Evolutionary conservation across 805 yeast genomes (phyloP), one percentile per base, ranked within the genome.

Genomic region (Kazachstania kunashirensis): DNA sequence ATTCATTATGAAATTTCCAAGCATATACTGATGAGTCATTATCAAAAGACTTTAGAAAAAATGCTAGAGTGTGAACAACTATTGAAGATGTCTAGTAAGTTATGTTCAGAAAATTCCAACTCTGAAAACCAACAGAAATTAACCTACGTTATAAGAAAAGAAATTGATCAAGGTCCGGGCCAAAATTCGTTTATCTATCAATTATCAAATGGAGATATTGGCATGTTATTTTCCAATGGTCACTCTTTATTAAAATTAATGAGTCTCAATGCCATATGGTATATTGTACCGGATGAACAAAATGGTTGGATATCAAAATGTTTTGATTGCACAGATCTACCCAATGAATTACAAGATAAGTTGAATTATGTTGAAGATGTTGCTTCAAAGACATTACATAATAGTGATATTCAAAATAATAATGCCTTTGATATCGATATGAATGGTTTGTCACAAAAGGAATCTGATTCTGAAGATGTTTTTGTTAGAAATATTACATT

Each of bases 221-320:
- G 96, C n/a, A 94, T 84, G n/a, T 65, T 82, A 41, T 88, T 85
- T 63, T 80, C 82, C 44, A 86, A 84, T 49, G 80, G 81, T 13
- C 77, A 82, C 41, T 77, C 94, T 6, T 72, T 89, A 47, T 67
- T 88, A 40, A 75, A 82, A 57, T 65, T 77, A 46, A 67, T 68
- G 40, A 73, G 75, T 53, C 63, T 70, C 27, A 70, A 71, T 38
- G 70, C 73, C 47, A 73, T 80, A 47, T 72, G 81, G 71, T 77
- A 75, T 55, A 69, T 77, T 33, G 53, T 65, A 27, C 63, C 68
- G 29, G 70, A 66, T 48, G 52, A 52, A 8, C 55, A 58, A 27
- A 61, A 59, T 37, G 78, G 77, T 2, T 72, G 77, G 76, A 55
- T 65, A 6, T 68, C 70, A 2, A 62, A 37, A 35, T 21, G 67